Evolutionary conservation across 352 stramenopile species (phyloP).

Genomic region (Globisporangium lucens): DNA sequence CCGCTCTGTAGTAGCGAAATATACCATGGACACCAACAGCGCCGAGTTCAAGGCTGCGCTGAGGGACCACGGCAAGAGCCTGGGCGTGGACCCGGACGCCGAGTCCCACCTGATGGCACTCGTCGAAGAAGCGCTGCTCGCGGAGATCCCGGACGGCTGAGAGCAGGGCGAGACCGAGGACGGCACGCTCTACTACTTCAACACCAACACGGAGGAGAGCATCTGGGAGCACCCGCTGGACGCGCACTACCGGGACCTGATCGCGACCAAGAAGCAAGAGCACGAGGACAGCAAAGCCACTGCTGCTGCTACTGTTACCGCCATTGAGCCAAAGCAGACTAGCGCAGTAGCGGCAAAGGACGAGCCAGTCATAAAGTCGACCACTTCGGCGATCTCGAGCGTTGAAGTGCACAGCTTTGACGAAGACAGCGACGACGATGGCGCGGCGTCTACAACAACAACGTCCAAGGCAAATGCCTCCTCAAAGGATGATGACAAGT

Average conservation of each 20-base stretch:
- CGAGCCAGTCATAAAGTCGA: not conserved
- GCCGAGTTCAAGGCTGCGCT: constrained; percentile 61
- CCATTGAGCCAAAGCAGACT: not conserved
- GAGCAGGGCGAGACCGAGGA: constrained; percentile 66
- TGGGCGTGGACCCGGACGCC: constrained; percentile 51
- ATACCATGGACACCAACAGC: constrained; percentile 34
- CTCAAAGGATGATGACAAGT: not conserved
- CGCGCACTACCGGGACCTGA: constrained; percentile 51
- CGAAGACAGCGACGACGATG: constrained; percentile 34
- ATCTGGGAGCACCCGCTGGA: constrained; percentile 67
- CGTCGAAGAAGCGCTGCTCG: constrained; percentile 53
- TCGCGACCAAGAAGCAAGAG: constrained; percentile 37
- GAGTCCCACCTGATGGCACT: constrained; percentile 45
- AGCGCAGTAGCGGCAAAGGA: not conserved
- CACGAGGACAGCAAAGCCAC: constrained; percentile 15
- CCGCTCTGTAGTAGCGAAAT: not conserved
- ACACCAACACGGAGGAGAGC: constrained; percentile 50
- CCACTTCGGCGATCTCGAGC: constrained; percentile 15
- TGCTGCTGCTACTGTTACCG: not conserved
- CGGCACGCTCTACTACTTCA: constrained; percentile 70
- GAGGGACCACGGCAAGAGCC: constrained; percentile 50
- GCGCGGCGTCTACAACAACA: not conserved
- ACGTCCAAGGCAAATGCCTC: not conserved
- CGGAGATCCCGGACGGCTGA: constrained; percentile 47
- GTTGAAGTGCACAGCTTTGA: constrained; percentile 54